Conservation (phyloP, 1,284 basidiomycete species). For the Rugosomyces carneus region DNA sequence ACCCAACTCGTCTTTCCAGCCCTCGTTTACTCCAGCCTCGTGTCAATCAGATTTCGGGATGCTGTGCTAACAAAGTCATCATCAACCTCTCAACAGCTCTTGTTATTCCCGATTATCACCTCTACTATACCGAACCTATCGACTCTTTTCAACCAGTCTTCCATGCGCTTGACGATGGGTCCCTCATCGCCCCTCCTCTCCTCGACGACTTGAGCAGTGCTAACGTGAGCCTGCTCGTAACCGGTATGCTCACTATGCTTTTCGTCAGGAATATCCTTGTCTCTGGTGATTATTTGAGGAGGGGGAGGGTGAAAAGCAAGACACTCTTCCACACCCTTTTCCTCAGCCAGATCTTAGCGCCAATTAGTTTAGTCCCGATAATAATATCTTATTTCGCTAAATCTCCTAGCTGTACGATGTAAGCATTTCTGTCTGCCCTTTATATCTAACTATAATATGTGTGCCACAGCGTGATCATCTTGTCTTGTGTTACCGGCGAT, state of each 20-base stretch:
- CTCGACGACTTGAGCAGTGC: conserved; percentile 36
- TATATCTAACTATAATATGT: conserved; percentile 2
- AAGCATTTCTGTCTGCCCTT: conserved; percentile 12
- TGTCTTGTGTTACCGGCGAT: conserved; percentile 31
- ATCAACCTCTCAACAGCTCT: conserved; percentile 45
- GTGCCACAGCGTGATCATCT: conserved; percentile 31
- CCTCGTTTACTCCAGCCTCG: conserved; percentile 23
- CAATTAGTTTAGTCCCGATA: conserved; percentile 37
- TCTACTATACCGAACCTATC: conserved; percentile 39
- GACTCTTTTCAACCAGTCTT: conserved; percentile 44
- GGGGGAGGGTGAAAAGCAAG: conserved; percentile 57
- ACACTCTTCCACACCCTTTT: conserved; percentile 51
- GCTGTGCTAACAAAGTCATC: conserved; percentile 36
- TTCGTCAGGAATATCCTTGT: conserved; percentile 51
- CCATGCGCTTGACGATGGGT: conserved; percentile 47
- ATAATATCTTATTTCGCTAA: conserved; percentile 41
- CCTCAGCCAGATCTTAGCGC: conserved; percentile 49
- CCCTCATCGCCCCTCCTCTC: conserved; percentile 48
- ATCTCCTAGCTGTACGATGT: conserved; percentile 31
- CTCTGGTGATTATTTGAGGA: conserved; percentile 45
- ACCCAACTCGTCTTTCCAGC: conserved; percentile 15
- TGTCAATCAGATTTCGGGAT: conserved; percentile 24
- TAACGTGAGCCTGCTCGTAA: conserved; percentile 40
- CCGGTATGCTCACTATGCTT: conserved; percentile 43
- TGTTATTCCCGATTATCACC: conserved; percentile 42